Percentiles rank a stretch among this genome's conserved stretches.
phyloP scores from a whole-genome alignment of 31 red algal genomes.

The Endocladia muricata region DNA sequence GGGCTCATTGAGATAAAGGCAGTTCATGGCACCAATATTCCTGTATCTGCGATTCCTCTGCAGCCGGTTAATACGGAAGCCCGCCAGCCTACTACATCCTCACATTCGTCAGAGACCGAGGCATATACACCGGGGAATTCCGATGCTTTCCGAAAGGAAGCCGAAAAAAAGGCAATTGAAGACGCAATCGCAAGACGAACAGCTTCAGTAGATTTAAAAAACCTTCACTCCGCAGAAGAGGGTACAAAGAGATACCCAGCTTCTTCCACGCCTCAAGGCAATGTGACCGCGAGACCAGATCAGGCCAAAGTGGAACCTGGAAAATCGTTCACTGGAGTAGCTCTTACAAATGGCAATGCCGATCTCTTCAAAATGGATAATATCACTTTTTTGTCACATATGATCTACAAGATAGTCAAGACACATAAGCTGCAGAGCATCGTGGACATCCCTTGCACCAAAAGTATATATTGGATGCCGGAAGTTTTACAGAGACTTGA shows the following conservation, averaged over 20 bases:
- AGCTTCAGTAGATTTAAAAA: not conserved
- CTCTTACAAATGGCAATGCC: constrained; percentile 23
- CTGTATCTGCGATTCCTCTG: too few relatives aligned
- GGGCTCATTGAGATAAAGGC: too few relatives aligned
- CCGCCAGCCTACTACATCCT: too few relatives aligned
- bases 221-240: too few relatives aligned
- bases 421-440: constrained; percentile 50
- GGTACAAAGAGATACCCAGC: too few relatives aligned
- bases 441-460: constrained; percentile 54
- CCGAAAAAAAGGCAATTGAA: constrained; percentile 23
- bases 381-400: constrained; percentile 65
- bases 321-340: constrained; percentile 45
- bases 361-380: constrained; percentile 45
- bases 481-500: constrained; percentile 53
- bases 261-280: too few relatives aligned
- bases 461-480: constrained; percentile 69
- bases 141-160: constrained; percentile 30
- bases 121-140: constrained; percentile 12
- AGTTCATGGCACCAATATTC: too few relatives aligned
- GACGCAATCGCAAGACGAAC: constrained; percentile 34
- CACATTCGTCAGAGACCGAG: too few relatives aligned
- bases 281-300: not conserved
- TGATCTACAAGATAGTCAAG: constrained; percentile 61
- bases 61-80: too few relatives aligned
- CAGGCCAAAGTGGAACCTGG: not conserved